These are phyloP conservation scores for Thraustochytrium sp. DNA, from an alignment of 352 stramenopile species.

Conservation along the genomic window DNA sequence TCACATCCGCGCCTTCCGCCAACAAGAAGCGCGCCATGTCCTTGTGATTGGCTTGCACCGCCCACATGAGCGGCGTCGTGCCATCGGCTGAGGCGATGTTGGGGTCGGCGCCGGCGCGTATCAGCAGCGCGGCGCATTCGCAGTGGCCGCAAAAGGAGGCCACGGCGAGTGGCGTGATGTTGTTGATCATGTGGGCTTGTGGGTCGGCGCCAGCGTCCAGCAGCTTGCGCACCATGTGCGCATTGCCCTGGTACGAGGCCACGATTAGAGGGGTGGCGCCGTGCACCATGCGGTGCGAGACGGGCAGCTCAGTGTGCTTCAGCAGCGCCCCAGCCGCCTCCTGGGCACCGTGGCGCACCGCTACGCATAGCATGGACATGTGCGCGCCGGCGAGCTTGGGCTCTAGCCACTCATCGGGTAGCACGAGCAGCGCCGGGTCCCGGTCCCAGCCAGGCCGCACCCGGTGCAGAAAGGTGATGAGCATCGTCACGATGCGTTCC, in stretches of 20 bases:
- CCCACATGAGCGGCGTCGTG: slow-evolving; percentile 29
- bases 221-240: not conserved
- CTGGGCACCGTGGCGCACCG: not conserved
- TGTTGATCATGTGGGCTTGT: not conserved
- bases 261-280: slow-evolving; percentile 7
- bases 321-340: not conserved
- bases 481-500: not conserved
- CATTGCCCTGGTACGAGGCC: not conserved
- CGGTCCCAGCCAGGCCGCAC: not conserved
- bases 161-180: not conserved
- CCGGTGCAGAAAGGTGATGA: not conserved
- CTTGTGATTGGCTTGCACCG: not conserved
- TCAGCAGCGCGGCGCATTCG: not conserved
- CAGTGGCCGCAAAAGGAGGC: not conserved
- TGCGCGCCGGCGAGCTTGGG: not conserved
- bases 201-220: not conserved
- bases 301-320: not conserved
- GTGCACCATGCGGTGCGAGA: not conserved
- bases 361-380: not conserved
- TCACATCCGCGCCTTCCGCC: not conserved
- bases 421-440: not conserved
- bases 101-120: not conserved
- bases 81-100: not conserved
- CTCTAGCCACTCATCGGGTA: not conserved
- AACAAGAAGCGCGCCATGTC: not conserved